These are phyloP conservation scores for Chaetomium cochliodes DNA, from an alignment of 495 filamentous ascomycete species.

Conservation along the genomic window DNA sequence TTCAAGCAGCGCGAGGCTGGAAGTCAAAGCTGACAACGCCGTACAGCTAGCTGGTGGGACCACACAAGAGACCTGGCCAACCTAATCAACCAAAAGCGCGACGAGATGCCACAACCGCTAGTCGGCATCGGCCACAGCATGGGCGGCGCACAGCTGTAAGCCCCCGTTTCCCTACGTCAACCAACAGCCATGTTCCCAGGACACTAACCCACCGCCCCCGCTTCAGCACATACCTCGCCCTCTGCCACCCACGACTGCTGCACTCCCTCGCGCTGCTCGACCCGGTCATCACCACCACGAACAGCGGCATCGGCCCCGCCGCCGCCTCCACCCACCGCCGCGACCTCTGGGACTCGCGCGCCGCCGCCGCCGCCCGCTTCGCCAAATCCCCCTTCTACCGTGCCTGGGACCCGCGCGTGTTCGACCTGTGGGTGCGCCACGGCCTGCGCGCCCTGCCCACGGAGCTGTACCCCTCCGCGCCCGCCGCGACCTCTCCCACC, in stretches of 20 bases:
- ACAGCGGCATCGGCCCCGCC: constrained; percentile 32
- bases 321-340: constrained; percentile 54
- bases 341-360: constrained; percentile 69
- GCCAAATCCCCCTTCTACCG: constrained; percentile 62
- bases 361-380: constrained; percentile 61
- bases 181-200: constrained; percentile 49
- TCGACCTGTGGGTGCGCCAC: constrained; percentile 62
- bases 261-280: constrained; percentile 75
- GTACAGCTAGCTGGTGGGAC: constrained; percentile 77
- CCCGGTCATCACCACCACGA: constrained; percentile 54
- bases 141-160: constrained; percentile 54
- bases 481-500: too few relatives aligned
- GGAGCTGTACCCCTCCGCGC: constrained; percentile 48
- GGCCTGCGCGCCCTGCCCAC: constrained; percentile 59
- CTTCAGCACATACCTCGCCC: constrained; percentile 44
- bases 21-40: not conserved
- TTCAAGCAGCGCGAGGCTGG: not conserved
- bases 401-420: constrained; percentile 69
- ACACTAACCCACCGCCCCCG: not conserved
- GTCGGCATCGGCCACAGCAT: constrained; percentile 89
- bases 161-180: not conserved
- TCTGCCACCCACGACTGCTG: constrained; percentile 82
- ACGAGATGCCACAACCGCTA: constrained; percentile 81
- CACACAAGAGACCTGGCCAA: constrained; percentile 84
- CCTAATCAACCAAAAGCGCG: constrained; percentile 79